A percentile compares a stretch with the other conserved stretches of the same genome.
These are phyloP conservation scores for Thielaviopsis ethacetica DNA, from an alignment of 2,329 filamentous ascomycete species.

Conservation along the genomic window DNA sequence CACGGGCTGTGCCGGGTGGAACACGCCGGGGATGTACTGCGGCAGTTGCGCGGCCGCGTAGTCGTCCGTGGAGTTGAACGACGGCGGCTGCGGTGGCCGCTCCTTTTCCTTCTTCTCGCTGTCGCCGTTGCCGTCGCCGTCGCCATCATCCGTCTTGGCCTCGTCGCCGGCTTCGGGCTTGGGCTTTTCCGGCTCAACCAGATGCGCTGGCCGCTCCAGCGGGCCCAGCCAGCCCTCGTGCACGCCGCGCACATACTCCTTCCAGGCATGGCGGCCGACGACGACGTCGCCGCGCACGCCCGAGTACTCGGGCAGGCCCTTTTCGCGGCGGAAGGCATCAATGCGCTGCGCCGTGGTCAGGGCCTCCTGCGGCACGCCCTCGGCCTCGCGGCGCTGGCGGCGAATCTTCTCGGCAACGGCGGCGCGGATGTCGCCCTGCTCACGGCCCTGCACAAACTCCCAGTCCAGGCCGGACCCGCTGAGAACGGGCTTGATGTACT, in stretches of 20 bases:
- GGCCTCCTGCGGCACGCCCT: constrained; percentile 31
- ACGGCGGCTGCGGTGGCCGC: constrained; percentile 44
- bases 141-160: background rate
- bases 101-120: constrained; percentile 36
- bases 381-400: constrained; percentile 45
- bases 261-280: constrained; percentile 86
- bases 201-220: constrained; percentile 41
- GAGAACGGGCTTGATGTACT: constrained; percentile 87
- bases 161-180: constrained; percentile 14
- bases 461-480: constrained; percentile 85
- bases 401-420: constrained; percentile 76
- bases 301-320: constrained; percentile 53
- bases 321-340: constrained; percentile 44
- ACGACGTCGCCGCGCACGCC: constrained; percentile 73
- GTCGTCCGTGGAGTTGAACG: constrained; percentile 57
- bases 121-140: constrained; percentile 22
- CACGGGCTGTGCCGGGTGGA: constrained; percentile 58
- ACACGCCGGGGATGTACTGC: constrained; percentile 46
- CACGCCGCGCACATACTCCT: constrained; percentile 83
- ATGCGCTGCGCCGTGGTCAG: constrained; percentile 39
- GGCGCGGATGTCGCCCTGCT: constrained; percentile 82
- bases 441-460: constrained; percentile 84
- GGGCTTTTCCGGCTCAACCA: constrained; percentile 16
- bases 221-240: constrained; percentile 96
- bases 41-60: constrained; percentile 55